Evolutionary conservation across 176 grass and related monocot genomes (phyloP), one percentile per base, ranked within the genome.

Genomic region (Avena sativa): DNA sequence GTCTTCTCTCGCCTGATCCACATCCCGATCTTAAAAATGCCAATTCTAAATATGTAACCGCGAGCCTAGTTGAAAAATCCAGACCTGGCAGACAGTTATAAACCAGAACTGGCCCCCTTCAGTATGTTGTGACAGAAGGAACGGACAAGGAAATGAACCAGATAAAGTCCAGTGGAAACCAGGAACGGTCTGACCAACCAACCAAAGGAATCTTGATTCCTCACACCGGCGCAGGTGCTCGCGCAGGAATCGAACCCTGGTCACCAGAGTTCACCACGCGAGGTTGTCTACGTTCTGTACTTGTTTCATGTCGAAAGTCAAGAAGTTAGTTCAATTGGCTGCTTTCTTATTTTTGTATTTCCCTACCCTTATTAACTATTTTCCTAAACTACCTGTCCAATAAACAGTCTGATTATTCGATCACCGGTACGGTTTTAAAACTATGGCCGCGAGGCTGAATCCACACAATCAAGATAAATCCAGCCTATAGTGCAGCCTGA

Each of bases 31-130:
- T 53, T 76, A 21, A 48, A 52, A 53, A 53, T 16, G 6, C 23
- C 47, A 50, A 53, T 32, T 30, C 73, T 76, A 53, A 52, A 76
- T 76, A 76, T 76, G 46, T 21, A 74, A 46, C 71, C 71, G 12
- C 46, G 28, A 66, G 62, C 5, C 62, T 66, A 66, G 62, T 66
- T 66, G 4, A 63, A 63, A 63, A 25, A 26, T 26, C 9, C 21
- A 23, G 60, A 63, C 60, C 60, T 26, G 23, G 6, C 62, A 66
- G 26, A 26, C 25, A 2, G 25, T 66, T 66, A 65, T 65, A 14
- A 65, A 32, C 12, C 26, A 5, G 40, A 66, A 32, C 26, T 14
- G 62, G 62, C 25, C 25, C 26, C 10, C 23, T 66, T 12, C 26
- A 3, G 4, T 64, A 23, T 64, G 25, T 28, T 64, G 23, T 13